Base-by-base conservation (phyloP, 345 rosid species). In the Pelargonium nanum region DNA sequence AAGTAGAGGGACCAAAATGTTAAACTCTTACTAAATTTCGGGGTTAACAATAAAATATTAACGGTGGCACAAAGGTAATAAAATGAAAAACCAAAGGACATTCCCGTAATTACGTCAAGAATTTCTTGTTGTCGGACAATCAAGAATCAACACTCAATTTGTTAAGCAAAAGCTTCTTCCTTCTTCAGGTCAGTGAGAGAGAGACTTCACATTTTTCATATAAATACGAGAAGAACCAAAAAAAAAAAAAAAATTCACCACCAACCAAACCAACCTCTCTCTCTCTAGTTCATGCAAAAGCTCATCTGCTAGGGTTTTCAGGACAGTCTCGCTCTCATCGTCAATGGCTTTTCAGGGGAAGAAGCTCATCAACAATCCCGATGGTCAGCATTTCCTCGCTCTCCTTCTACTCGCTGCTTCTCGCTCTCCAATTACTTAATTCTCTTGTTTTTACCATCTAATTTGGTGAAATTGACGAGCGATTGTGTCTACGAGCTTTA, bases 331-430 rank as follows among this genome's bases (percentile, higher is more conserved):
- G 22, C 9, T 19, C 21, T 34, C 5, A 12, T 74, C 53, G 68
- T 55, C 63, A 24, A 92, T 93, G 99, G 93, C 89, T 60, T 84
- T 54, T 59, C 83, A 74, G 63, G 95, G 81, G 28, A 92, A 92
- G 85, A 92, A 89, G 73, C 89, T 92, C 80, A 83, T 92, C 85
- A 83, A 87, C 77, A 62, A 85, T 65, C 97, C 98, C 63, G 73
- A 68, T 53, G 92, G 98, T 89, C 72, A 26, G 81, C 82, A 62
- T 69, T 75, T 58, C 24, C 58, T 20, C 32, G 55, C 32, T 68
- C 48, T 45, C 32, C 22, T 22, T 50, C 3, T 15, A n/a, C 54
- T 24, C 45, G 0, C 19, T 44, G 7, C 7, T 61, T 53, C 22
- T 32, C 44, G 22, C 59, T 10, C 30, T 13, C 25, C 16, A 40